Base-by-base conservation (phyloP, 352 stramenopile species). In the Phytophthora melonis region DNA sequence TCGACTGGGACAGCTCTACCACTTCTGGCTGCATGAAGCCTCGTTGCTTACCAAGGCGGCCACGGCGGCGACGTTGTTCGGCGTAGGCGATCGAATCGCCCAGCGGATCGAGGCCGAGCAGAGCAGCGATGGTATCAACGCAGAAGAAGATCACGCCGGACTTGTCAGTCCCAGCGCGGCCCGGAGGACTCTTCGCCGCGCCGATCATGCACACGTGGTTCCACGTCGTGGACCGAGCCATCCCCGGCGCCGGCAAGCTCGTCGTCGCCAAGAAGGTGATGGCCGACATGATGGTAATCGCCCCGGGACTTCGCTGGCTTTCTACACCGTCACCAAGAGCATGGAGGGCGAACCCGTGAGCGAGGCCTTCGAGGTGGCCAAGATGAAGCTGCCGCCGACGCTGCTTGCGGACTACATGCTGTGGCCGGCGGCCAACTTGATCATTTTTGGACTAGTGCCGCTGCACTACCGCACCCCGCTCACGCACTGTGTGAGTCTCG, bases 151-250 rank as follows among this genome's bases (percentile, higher is more conserved):
- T 13, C 7, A 57, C 14, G 14, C 25, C 3, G 27, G 43, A 23
- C 21, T 77, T 14, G 49, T 80, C 19, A 75, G 64, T 14, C 23
- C 68, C 16, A 78, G 75, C 27, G 70, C 68, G 6, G 77, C 74
- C 30, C 77, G 92, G 92, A 25, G 87, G 95, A 7, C 62, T 95
- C 14, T 80, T 97, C 43, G 89, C 97, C 68, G 90, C 93, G 25
- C 92, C 93, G 18, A 84, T 83, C 70, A 96, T 95, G 80, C 91
- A 98, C 77, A 96, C 87, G 58, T 98, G 96, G 75, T 98, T 97
- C 68, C 79, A 90, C 25, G 49, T 93, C 34, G 83, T 98, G 27
- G 93, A 98, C 62, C 61, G 65, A 76, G 50, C 77, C 41, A 79
- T 83, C 19, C 74, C 71, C 0, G 77, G 70, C 18, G 67, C 60